Percentiles rank a stretch among this genome's conserved stretches.
phyloP scores from a whole-genome alignment of 768 basidiomycete species.

The Dentipellis sp. region DNA sequence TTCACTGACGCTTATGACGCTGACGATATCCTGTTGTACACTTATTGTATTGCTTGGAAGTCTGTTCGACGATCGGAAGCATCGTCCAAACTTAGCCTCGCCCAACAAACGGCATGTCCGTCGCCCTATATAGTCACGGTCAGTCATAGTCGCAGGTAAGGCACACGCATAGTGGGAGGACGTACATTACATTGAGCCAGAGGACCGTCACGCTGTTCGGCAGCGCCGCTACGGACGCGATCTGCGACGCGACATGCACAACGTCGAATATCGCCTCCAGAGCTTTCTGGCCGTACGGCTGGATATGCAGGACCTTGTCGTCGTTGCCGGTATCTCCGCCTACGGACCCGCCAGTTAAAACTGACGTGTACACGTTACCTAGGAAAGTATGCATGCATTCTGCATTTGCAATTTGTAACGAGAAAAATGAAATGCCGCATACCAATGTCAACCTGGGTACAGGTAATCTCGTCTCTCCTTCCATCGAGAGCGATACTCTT shows the following conservation, averaged over 20 bases:
- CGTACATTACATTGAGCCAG: slow-evolving; percentile 64
- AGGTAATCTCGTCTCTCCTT: not conserved
- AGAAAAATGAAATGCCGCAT: not conserved
- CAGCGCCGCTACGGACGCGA: slow-evolving; percentile 64
- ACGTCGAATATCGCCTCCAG: slow-evolving; percentile 65
- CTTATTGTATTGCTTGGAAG: not conserved
- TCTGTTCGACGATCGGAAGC: not conserved
- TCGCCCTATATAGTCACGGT: not conserved
- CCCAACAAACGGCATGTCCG: not conserved
- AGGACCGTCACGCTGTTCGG: slow-evolving; percentile 64
- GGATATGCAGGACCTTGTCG: slow-evolving; percentile 55
- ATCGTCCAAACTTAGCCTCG: not conserved
- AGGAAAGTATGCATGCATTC: too few relatives aligned
- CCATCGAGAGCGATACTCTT: slow-evolving; percentile 42
- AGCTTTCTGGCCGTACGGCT: slow-evolving; percentile 53
- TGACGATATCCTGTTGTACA: not conserved
- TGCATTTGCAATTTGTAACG: too few relatives aligned
- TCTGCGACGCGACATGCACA: slow-evolving; percentile 57
- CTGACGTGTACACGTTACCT: not conserved
- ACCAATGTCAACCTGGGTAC: not conserved
- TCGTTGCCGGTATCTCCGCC: slow-evolving; percentile 76
- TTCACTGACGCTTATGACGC: not conserved
- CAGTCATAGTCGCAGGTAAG: not conserved
- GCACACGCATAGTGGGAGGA: not conserved
- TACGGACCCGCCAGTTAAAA: slow-evolving; percentile 23